Conservation (phyloP, 1,139 yeast species). For the Candida tunisiensis region DNA sequence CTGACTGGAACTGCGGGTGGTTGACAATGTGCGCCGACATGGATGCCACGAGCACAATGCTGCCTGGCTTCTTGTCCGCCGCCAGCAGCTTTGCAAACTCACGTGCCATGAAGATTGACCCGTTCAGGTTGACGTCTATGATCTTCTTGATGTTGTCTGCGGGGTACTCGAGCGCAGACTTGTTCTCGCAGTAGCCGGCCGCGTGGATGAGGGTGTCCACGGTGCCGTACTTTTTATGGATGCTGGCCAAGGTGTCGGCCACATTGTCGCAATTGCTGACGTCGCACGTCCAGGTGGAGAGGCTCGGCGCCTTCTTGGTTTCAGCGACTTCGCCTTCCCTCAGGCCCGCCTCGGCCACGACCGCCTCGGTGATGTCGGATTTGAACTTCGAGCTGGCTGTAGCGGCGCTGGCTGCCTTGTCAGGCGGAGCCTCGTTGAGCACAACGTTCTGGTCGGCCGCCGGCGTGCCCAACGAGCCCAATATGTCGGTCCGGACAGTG, state of each 20-base stretch:
- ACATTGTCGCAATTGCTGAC: conserved; percentile 52
- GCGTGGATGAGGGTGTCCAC: conserved; percentile 56
- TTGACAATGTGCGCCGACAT: conserved; percentile 79
- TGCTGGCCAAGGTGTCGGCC: conserved; percentile 33
- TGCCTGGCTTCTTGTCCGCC: conserved; percentile 31
- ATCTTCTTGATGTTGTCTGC: conserved; percentile 50
- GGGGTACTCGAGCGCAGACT: conserved; percentile 65
- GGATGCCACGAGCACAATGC: conserved; percentile 63
- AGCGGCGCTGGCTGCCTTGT: too few relatives aligned
- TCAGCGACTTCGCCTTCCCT: too few relatives aligned
- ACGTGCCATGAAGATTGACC: conserved; percentile 53
- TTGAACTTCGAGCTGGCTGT: too few relatives aligned
- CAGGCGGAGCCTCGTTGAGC: conserved; percentile 26
- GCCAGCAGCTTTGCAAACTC: conserved; percentile 55
- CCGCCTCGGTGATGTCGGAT: too few relatives aligned
- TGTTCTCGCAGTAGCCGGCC: conserved; percentile 76
- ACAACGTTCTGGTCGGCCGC: conserved; percentile 17
- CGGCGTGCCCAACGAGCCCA: conserved; percentile 29
- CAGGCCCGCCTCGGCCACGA: too few relatives aligned
- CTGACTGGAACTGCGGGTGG: conserved; percentile 72
- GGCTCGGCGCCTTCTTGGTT: conserved; percentile 2
- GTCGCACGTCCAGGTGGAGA: conserved; percentile 63
- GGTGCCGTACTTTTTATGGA: conserved; percentile 36
- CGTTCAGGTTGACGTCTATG: conserved; percentile 58
- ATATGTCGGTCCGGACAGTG: conserved; percentile 42